phyloP scores from a whole-genome alignment of 352 stramenopile genomes.

The Globisporangium recalcitrans region DNA sequence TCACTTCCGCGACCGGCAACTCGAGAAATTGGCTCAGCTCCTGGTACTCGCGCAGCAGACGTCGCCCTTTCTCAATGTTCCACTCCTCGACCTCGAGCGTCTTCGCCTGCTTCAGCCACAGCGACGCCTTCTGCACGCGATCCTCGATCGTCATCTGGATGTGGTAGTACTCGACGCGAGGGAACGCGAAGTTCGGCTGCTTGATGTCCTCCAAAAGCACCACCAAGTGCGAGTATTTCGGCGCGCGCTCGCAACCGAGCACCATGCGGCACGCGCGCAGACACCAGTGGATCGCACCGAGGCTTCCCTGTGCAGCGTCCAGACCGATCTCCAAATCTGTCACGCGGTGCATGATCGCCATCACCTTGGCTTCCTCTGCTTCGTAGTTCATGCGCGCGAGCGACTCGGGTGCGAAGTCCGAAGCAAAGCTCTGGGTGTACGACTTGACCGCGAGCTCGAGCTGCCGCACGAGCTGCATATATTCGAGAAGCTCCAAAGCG shows the following conservation, averaged over 20 bases:
- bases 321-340: conserved; percentile 54
- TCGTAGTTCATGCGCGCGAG: conserved; percentile 44
- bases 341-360: conserved; percentile 51
- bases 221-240: conserved; percentile 66
- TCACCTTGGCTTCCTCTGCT: conserved; percentile 26
- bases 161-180: conserved; percentile 54
- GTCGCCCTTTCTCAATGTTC: conserved; percentile 49
- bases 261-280: conserved; percentile 66
- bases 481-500: conserved; percentile 44
- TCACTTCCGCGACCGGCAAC: conserved; percentile 55
- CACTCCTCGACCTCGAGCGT: conserved; percentile 59
- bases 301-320: conserved; percentile 41
- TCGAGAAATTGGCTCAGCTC: conserved; percentile 66
- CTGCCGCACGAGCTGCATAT: conserved; percentile 29
- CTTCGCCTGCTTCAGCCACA: conserved; percentile 66
- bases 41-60: conserved; percentile 35
- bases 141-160: conserved; percentile 74
- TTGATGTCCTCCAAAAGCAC: conserved; percentile 54
- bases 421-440: conserved; percentile 41
- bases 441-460: conserved; percentile 24
- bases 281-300: conserved; percentile 74
- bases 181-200: conserved; percentile 47
- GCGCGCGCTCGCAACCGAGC: conserved; percentile 36
- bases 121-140: conserved; percentile 48
- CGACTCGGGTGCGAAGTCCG: conserved; percentile 42